Base-by-base conservation (phyloP, 495 filamentous ascomycete species). In the Aspergillus asperescens region DNA sequence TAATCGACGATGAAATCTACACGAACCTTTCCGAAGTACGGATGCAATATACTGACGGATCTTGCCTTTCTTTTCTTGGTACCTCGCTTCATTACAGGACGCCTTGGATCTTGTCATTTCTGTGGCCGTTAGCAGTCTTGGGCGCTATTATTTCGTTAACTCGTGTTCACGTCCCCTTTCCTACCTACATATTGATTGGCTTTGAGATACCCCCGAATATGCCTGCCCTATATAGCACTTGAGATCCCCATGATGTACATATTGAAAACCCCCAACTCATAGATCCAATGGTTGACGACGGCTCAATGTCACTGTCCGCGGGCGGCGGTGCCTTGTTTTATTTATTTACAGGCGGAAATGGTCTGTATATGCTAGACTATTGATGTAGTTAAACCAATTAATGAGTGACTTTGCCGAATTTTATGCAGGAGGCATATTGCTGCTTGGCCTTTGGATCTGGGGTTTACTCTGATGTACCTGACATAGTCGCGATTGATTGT, bases 141-240 rank as follows among this genome's bases (percentile, higher is more conserved):
- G 43, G 16, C 49, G 56, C 43, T 43, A 8, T 43, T 55, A 48
- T 48, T 55, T 58, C 22, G 25, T 28, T 48, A 24, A 20, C 20
- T 16, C 7, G 18, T 40, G 8, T 23, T 37, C 16, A 25, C 32
- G 28, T 52, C 41, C 41, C 54, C 42, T 39, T 55, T 27, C 38
- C 40, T 55, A 27, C 48, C 41, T 43, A 16, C 29, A 48, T 59
- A 48, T 51, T 54, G 52, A 55, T 60, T 63, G 55, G 43, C 58
- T 52, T 62, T 60, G 57, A 62, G 62, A 65, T 65, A 65, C 62
- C 69, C 69, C 69, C 67, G 63, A 64, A 71, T 66, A 73, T 63
- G 68, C 63, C 64, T 60, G 62, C 60, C 64, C 55, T 56, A 62
- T 58, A 52, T 66, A 59, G 64, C 63, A 59, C 59, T 51, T 54